phyloP scores from a whole-genome alignment of 2,329 filamentous ascomycete species.

The Herpotrichia juniperi region DNA sequence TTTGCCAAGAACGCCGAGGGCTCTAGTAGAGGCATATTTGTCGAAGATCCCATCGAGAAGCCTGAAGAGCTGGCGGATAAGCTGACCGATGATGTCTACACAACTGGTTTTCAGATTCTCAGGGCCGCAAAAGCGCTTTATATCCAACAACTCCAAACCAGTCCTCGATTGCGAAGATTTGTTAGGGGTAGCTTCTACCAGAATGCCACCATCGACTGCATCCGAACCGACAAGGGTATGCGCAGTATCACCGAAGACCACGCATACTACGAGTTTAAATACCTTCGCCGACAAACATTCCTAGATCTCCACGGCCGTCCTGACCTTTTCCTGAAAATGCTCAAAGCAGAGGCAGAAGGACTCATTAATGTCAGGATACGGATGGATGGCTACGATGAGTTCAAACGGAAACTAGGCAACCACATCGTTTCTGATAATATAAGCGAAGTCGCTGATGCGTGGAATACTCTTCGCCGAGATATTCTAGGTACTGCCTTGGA shows the following conservation, averaged over 20 bases:
- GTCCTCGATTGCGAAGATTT: conserved; percentile 86
- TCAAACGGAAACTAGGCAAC: conserved; percentile 76
- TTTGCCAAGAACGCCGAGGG: conserved; percentile 87
- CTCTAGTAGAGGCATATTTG: conserved; percentile 65
- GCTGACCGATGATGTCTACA: conserved; percentile 72
- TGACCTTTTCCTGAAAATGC: conserved; percentile 94
- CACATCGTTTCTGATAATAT: conserved; percentile 95
- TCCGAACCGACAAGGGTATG: conserved; percentile 90
- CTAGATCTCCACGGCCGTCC: conserved; percentile 80
- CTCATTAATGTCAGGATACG: conserved; percentile 83
- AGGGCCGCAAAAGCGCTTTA: conserved; percentile 85
- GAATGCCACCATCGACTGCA: conserved; percentile 83
- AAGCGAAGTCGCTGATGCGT: conserved; percentile 91
- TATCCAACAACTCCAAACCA: conserved; percentile 86
- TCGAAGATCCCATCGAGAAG: conserved; percentile 80
- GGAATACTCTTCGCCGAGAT: conserved; percentile 87
- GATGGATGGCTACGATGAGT: conserved; percentile 76
- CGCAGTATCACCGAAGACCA: conserved; percentile 94
- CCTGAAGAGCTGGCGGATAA: conserved; percentile 88
- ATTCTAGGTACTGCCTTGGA: conserved; percentile 80
- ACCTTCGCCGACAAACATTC: conserved; percentile 87
- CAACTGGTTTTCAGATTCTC: conserved; percentile 78
- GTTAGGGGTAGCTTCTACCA: conserved; percentile 84
- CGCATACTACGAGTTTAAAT: conserved; percentile 97
- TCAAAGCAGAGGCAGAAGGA: conserved; percentile 94